Evolutionary conservation across 192 early-diverging fungal species (phyloP), one percentile per base, ranked within the genome.

Genomic region (Coemansia sp.): DNA sequence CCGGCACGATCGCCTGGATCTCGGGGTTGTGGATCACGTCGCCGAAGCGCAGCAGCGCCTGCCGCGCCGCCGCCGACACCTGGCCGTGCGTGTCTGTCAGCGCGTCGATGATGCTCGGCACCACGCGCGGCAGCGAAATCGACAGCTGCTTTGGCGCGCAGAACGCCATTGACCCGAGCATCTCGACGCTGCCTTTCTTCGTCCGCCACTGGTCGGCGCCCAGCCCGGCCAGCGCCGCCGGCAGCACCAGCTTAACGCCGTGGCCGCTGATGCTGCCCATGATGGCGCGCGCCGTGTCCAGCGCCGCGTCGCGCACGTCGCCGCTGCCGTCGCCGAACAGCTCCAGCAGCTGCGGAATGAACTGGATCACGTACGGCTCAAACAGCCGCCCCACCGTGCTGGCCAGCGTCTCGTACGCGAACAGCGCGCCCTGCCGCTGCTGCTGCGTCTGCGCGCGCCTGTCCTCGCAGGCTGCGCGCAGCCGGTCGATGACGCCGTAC

Each of bases 21-120:
- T 99, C 98, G 11, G 98, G 98, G 66, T 98, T 99, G 65, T 91
- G 93, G 75, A 99, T 99, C 37, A 99, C 96, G 44, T 93, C 87
- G 55, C 97, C 98, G 65, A 99, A 98, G 40, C 85, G 83, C 61
- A 88, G 85, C 65, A 99, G 83, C 0, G 98, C 92, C 17, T 88
- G 83, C 55, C 91, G 90, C 1, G 95, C 95, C 17, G 97, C 86
- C 20, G 89, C 87, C 60, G 94, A 91, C 2, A 99, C 98, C 64
- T 95, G 92, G 20, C 86, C 83, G 65, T 99, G 98, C 4, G 98
- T 91, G 71, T 99, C 98, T 0, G 92, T 88, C 61, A 98, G 85
- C 20, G 94, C 95, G 54, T 97, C 91, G 63, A 93, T 90, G 59
- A 99, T 86, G 65, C 91, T 85, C 19, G 98, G 98, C 65, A 99